Base-by-base conservation (phyloP, 2,329 filamentous ascomycete species). In the Fusarium begoniae region DNA sequence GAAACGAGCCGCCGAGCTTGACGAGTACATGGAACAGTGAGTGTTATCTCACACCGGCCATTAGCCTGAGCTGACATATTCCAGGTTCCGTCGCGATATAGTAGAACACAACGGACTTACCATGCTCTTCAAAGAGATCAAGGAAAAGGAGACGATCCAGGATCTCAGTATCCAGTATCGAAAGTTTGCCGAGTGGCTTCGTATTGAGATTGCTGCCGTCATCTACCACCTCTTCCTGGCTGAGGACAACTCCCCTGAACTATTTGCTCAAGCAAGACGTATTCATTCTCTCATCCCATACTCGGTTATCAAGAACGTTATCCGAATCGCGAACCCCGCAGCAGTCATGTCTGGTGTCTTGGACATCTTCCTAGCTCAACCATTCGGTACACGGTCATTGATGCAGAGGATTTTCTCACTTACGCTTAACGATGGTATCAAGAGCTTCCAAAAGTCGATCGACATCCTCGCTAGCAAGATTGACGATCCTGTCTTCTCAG, bases 111-210 rank as follows among this genome's bases (percentile, higher is more conserved):
- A 98, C 81, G 96, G 96, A 14, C 88, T 99, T 45, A 97, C 96
- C 0, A 96, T 93, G 81, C 88, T 99, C 2, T 98, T 99, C 83
- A 89, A 93, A 66, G 96, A 98, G 81, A 97, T 99, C 82, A 93
- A 93, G 78, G 92, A 95, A 63, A 98, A 98, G 85, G 88, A 94
- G 68, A 94, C 90, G 8, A 96, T 99, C 60, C 89, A 90, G 73
- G 94, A 98, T 76, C 88, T 99, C 60, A 97, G 94, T 79, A 92
- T 97, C 17, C 95, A 98, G 81, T 98, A 98, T 82, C 94, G 96
- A 79, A 99, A 98, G 81, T 98, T 99, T 80, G 96, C 96, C 24
- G 96, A 99, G 82, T 99, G 96, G 96, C 86, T 98, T 57, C 92
- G 96, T 44, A 99, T 99, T 79, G 96, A 99, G 84, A 92, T 99